These are phyloP conservation scores for Yamadazyma aaseri DNA, from an alignment of 1,139 yeast species.

Conservation along the genomic window DNA sequence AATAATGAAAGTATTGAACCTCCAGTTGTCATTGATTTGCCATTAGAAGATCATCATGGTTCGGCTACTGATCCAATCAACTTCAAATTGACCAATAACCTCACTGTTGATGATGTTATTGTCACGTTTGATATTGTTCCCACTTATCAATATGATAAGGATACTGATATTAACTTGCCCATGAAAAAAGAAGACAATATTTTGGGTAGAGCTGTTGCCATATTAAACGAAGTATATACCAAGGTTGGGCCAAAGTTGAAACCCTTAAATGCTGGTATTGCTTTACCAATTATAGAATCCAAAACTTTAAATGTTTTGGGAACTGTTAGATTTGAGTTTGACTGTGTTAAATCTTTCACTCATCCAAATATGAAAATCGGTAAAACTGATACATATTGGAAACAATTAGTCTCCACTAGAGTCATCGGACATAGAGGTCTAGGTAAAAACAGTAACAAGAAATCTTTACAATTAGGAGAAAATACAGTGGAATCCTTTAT, in stretches of 20 bases:
- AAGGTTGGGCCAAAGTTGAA: slow-evolving; percentile 70
- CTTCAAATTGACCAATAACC: slow-evolving; percentile 57
- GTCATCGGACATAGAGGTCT: slow-evolving; percentile 97
- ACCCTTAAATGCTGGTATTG: slow-evolving; percentile 63
- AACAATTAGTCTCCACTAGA: slow-evolving; percentile 80
- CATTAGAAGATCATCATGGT: slow-evolving; percentile 76
- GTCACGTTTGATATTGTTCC: slow-evolving; percentile 87
- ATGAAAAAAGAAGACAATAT: slow-evolving; percentile 39
- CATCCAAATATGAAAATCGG: slow-evolving; percentile 71
- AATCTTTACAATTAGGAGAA: slow-evolving; percentile 89
- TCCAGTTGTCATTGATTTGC: slow-evolving; percentile 75
- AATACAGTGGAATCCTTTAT: slow-evolving; percentile 93
- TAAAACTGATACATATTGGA: slow-evolving; percentile 87
- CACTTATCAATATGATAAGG: slow-evolving; percentile 58
- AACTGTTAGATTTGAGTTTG: slow-evolving; percentile 68
- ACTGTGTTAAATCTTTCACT: slow-evolving; percentile 68
- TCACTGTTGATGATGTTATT: slow-evolving; percentile 53
- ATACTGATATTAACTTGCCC: slow-evolving; percentile 11
- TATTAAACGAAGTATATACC: slow-evolving; percentile 62
- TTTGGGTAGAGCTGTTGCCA: slow-evolving; percentile 84
- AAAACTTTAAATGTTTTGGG: slow-evolving; percentile 77
- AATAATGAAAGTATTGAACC: slow-evolving; percentile 53
- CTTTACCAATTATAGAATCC: slow-evolving; percentile 77
- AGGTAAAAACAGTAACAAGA: slow-evolving; percentile 75
- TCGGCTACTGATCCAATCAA: slow-evolving; percentile 80